Percentiles rank a stretch among this genome's conserved stretches.
Evolutionary conservation across 2,329 filamentous ascomycete genomes (phyloP).

Genomic region (Coleophoma cylindrospora): DNA sequence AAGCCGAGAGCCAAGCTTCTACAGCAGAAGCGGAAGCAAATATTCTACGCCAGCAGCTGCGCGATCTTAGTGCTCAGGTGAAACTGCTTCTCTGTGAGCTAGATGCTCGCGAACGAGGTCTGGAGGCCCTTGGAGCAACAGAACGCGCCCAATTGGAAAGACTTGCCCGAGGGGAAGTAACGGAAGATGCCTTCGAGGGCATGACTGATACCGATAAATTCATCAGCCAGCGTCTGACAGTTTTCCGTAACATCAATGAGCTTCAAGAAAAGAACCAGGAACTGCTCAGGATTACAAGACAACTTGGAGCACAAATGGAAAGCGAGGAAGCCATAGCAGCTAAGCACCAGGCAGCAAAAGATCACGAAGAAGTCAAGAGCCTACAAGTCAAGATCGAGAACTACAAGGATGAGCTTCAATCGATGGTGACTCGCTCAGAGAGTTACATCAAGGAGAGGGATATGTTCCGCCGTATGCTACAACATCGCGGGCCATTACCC

Average conservation of each 20-base stretch:
- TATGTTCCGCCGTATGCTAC: slow-evolving; percentile 93
- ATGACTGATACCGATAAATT: slow-evolving; percentile 82
- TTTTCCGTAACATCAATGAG: slow-evolving; percentile 81
- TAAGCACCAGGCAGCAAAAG: slow-evolving; percentile 56
- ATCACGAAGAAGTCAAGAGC: slow-evolving; percentile 67
- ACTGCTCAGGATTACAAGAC: slow-evolving; percentile 74
- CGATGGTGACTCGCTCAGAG: slow-evolving; percentile 77
- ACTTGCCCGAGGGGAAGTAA: slow-evolving; percentile 69
- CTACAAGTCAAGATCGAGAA: slow-evolving; percentile 69
- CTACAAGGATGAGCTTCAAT: slow-evolving; percentile 80
- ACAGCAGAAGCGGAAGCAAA: slow-evolving; percentile 63
- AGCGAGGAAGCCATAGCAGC: slow-evolving; percentile 75
- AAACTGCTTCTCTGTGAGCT: slow-evolving; percentile 87
- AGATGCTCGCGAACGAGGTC: slow-evolving; percentile 74
- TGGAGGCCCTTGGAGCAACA: slow-evolving; percentile 64
- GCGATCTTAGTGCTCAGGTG: slow-evolving; percentile 84
- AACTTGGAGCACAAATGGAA: slow-evolving; percentile 85
- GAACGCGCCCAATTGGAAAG: slow-evolving; percentile 74
- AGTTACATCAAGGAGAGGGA: slow-evolving; percentile 94
- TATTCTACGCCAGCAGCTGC: slow-evolving; percentile 79
- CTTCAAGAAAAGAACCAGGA: slow-evolving; percentile 86
- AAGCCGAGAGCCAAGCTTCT: slow-evolving; percentile 68
- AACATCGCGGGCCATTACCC: slow-evolving; percentile 63
- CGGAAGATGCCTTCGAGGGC: slow-evolving; percentile 65
- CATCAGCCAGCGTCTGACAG: slow-evolving; percentile 83